Percentiles rank a stretch among this genome's conserved stretches.
Evolutionary conservation across 2,329 filamentous ascomycete species (phyloP).

Genomic region (Apiospora rasikravindrae): DNA sequence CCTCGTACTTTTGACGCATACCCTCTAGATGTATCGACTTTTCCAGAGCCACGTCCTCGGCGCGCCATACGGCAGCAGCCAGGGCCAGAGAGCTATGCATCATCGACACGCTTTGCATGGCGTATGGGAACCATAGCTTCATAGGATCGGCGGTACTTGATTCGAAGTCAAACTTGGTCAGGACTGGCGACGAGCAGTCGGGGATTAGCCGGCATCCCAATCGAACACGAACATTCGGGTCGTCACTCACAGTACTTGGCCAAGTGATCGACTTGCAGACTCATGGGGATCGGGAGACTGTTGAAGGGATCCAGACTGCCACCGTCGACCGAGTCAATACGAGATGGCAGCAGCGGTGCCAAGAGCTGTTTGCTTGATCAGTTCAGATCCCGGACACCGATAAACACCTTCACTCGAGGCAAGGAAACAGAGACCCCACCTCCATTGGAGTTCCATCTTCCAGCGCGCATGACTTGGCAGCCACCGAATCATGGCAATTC

Average conservation of each 20-base stretch:
- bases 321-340: neutral
- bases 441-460: neutral
- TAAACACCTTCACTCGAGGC: neutral
- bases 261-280: constrained; percentile 17
- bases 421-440: neutral
- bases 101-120: constrained; percentile 23
- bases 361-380: neutral
- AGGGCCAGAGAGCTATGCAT: constrained; percentile 25
- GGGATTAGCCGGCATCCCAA: neutral
- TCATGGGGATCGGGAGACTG: constrained; percentile 16
- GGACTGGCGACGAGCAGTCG: neutral
- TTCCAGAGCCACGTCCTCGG: constrained; percentile 18
- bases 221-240: neutral
- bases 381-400: neutral
- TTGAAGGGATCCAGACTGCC: constrained; percentile 20
- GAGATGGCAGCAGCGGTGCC: neutral
- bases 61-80: constrained; percentile 23
- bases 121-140: constrained; percentile 23
- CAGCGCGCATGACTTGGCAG: neutral
- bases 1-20: constrained; percentile 24
- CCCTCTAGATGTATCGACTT: constrained; percentile 21
- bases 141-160: constrained; percentile 17
- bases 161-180: constrained; percentile 18
- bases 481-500: neutral
- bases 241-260: constrained; percentile 21